A percentile compares a stretch with the other conserved stretches of the same genome.
Evolutionary conservation across 306 rosid species (phyloP).

Genomic region (Delonix regia): DNA sequence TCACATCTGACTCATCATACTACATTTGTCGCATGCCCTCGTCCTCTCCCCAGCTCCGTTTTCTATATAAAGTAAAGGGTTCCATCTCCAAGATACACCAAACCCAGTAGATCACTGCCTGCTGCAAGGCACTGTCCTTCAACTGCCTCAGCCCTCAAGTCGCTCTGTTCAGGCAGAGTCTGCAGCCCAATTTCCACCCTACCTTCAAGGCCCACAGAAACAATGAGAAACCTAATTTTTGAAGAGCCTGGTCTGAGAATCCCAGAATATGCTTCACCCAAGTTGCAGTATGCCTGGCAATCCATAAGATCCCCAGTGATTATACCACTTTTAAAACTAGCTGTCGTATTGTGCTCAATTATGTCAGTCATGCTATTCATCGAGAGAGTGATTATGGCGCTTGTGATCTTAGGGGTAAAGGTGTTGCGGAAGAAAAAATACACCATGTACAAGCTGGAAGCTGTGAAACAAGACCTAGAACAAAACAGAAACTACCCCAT

Average conservation of each 20-base stretch:
- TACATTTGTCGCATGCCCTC: constrained; percentile 41
- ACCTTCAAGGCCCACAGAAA: constrained; percentile 26
- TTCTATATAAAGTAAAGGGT: constrained; percentile 40
- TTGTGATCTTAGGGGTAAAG: constrained; percentile 46
- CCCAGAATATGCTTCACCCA: constrained; percentile 41
- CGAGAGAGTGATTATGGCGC: constrained; percentile 56
- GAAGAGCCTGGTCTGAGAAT: constrained; percentile 43
- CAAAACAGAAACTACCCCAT: constrained; percentile 47
- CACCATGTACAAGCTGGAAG: constrained; percentile 56
- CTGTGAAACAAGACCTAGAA: constrained; percentile 48
- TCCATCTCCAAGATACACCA: constrained; percentile 34
- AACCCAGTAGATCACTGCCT: constrained; percentile 38
- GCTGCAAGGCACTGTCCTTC: constrained; percentile 20
- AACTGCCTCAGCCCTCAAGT: constrained; percentile 33
- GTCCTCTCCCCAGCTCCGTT: constrained; percentile 34
- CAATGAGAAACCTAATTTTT: constrained; percentile 53
- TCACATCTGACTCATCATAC: constrained; percentile 44
- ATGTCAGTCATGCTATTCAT: constrained; percentile 63
- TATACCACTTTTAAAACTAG: constrained; percentile 52
- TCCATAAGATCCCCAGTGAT: constrained; percentile 49
- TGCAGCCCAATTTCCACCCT: constrained; percentile 17
- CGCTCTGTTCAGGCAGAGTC: constrained; percentile 42
- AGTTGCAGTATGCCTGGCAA: constrained; percentile 54
- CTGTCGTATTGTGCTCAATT: constrained; percentile 48
- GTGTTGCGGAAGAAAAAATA: constrained; percentile 53